These are phyloP conservation scores for Metarhizium robertsii DNA, from an alignment of 2,329 filamentous ascomycete genomes.

Conservation along the genomic window DNA sequence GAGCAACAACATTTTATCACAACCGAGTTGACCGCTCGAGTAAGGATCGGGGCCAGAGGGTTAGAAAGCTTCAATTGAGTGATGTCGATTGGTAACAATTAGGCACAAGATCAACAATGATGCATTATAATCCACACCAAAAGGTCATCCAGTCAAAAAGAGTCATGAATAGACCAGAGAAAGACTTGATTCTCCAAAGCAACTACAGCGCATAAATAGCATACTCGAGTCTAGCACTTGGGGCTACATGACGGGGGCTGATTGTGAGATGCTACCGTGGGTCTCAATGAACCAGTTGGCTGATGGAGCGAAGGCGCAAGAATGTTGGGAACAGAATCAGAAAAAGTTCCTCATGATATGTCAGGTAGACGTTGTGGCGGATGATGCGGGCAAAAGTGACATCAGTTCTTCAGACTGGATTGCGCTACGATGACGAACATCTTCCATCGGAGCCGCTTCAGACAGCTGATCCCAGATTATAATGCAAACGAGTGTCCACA, in stretches of 20 bases:
- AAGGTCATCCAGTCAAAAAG: not conserved
- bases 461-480: not conserved
- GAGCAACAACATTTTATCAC: conserved; percentile 36
- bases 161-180: no score
- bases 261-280: no score
- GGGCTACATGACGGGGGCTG: no score
- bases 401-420: not conserved
- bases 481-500: not conserved
- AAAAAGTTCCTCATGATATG: no score
- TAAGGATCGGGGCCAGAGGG: conserved; percentile 67
- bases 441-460: not conserved
- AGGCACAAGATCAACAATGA: not conserved
- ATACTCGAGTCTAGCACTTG: no score
- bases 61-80: conserved; percentile 85
- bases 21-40: conserved; percentile 46
- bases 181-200: no score
- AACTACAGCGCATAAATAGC: no score
- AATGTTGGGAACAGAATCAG: no score
- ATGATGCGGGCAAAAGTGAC: no score
- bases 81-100: conserved; percentile 86
- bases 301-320: no score
- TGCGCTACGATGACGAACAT: not conserved
- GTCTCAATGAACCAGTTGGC: no score
- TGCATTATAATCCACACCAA: not conserved
- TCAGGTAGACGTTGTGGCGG: no score